phyloP scores from a whole-genome alignment of 495 filamentous ascomycete genomes.

The Chaetomidium leptoderma region DNA sequence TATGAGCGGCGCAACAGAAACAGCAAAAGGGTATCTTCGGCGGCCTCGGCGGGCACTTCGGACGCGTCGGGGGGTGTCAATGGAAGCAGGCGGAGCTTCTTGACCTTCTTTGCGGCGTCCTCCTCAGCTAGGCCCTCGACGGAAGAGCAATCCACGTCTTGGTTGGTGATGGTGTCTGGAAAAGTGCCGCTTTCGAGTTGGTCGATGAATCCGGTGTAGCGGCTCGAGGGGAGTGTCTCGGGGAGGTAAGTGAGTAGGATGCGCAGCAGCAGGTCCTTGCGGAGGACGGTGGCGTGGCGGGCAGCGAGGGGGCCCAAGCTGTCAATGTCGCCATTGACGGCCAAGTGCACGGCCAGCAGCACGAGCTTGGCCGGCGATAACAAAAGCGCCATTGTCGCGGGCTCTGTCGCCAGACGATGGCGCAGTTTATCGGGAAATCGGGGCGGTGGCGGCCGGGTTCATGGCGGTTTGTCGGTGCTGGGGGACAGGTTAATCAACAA shows the following conservation, averaged over 20 bases:
- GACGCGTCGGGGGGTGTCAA: conserved; percentile 50
- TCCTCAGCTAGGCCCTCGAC: conserved; percentile 60
- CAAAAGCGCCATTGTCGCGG: conserved; percentile 36
- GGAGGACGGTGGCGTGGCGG: conserved; percentile 53
- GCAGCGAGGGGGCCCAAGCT: conserved; percentile 59
- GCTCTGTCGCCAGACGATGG: not conserved
- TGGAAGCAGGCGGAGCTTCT: conserved; percentile 64
- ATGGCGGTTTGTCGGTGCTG: conserved; percentile 8
- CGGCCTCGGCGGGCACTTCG: conserved; percentile 37
- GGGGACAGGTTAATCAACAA: not conserved
- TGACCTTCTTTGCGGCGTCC: conserved; percentile 64
- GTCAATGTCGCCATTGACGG: conserved; percentile 54
- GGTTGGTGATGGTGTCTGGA: conserved; percentile 23
- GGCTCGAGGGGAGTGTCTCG: conserved; percentile 62
- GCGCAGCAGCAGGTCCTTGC: conserved; percentile 65
- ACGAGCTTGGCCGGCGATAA: conserved; percentile 59
- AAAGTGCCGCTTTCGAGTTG: conserved; percentile 48
- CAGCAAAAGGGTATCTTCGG: conserved; percentile 55
- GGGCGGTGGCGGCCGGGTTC: conserved; percentile 1
- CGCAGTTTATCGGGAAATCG: conserved; percentile 1
- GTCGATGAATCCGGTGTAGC: conserved; percentile 59
- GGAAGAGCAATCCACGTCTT: conserved; percentile 52
- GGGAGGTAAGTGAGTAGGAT: conserved; percentile 83
- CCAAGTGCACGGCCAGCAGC: conserved; percentile 59
- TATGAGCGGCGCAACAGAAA: conserved; percentile 76